These are phyloP conservation scores for Cryptococcus sp. DNA, from an alignment of 1,284 basidiomycete species.

Conservation along the genomic window DNA sequence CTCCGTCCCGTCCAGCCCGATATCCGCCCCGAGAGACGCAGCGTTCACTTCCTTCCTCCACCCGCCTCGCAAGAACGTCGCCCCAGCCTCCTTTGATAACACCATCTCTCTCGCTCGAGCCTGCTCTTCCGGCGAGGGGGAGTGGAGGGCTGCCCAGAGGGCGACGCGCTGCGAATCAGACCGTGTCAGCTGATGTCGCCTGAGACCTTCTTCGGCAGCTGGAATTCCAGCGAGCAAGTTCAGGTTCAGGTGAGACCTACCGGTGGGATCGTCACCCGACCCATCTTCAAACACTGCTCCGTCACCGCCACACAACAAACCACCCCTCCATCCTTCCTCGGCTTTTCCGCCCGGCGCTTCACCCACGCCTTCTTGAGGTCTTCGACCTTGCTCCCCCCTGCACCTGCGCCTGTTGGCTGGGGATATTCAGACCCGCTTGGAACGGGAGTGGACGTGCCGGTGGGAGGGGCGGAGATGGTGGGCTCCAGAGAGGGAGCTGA, in stretches of 20 bases:
- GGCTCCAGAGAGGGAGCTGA: slow-evolving; percentile 13
- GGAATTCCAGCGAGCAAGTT: no score
- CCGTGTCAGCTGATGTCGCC: background rate
- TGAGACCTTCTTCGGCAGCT: no score
- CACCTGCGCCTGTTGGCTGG: slow-evolving; percentile 8
- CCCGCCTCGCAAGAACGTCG: slow-evolving; percentile 37
- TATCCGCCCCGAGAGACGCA: slow-evolving; percentile 28
- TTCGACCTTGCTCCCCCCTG: slow-evolving; percentile 10
- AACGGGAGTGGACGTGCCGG: slow-evolving; percentile 22
- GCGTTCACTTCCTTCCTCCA: slow-evolving; percentile 44
- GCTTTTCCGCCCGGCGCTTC: slow-evolving; percentile 10
- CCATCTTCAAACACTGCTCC: slow-evolving; percentile 69
- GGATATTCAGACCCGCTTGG: slow-evolving; percentile 10
- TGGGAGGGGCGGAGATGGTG: slow-evolving; percentile 27
- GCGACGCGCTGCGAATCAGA: slow-evolving; percentile 10
- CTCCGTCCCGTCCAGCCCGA: slow-evolving; percentile 21
- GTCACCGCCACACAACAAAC: slow-evolving; percentile 68
- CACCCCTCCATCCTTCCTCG: slow-evolving; percentile 50
- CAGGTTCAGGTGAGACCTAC: slow-evolving; percentile 24
- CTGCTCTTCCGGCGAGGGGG: slow-evolving; percentile 5
- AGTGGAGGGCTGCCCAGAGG: slow-evolving; percentile 13
- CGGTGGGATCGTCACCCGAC: slow-evolving; percentile 72
- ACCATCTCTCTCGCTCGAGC: slow-evolving; percentile 17
- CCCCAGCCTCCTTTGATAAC: slow-evolving; percentile 41
- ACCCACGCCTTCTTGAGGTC: slow-evolving; percentile 20